A percentile compares a stretch with the other conserved stretches of the same genome.
Conservation (phyloP, 1,284 basidiomycete species). For the Malassezia furfur region DNA sequence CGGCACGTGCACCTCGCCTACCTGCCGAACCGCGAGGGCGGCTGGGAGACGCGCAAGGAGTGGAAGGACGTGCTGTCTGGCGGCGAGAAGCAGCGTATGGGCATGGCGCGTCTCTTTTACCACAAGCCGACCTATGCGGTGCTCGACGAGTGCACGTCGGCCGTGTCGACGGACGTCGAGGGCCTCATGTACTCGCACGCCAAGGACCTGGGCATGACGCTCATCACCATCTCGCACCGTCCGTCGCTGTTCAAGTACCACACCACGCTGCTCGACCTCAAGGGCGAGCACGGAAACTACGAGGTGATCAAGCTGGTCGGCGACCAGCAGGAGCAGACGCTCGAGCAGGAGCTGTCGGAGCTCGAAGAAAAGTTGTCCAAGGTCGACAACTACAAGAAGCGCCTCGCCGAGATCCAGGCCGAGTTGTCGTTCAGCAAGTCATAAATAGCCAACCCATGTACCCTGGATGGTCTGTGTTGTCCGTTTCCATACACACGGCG, state of each 20-base stretch:
- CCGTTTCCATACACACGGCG: no score
- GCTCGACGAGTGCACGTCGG: conserved; percentile 76
- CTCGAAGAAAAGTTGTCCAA: conserved; percentile 48
- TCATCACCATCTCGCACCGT: conserved; percentile 71
- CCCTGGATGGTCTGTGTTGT: no score
- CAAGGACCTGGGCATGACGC: conserved; percentile 80
- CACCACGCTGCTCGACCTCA: conserved; percentile 65
- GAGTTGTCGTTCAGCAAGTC: conserved; percentile 48
- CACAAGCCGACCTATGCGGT: conserved; percentile 60
- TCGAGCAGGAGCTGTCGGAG: conserved; percentile 51
- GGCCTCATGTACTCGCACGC: conserved; percentile 90
- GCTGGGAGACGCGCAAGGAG: conserved; percentile 67
- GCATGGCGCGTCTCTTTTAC: conserved; percentile 64
- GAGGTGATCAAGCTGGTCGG: conserved; percentile 59
- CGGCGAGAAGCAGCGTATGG: conserved; percentile 72
- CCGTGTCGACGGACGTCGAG: conserved; percentile 91
- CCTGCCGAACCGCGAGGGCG: conserved; percentile 75
- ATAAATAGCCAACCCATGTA: neutral
- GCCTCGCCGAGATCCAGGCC: conserved; percentile 48
- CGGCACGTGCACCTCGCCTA: conserved; percentile 74
- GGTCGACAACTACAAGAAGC: conserved; percentile 49
- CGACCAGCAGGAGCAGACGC: conserved; percentile 62
- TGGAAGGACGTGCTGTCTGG: conserved; percentile 70
- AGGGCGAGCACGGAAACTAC: conserved; percentile 61
- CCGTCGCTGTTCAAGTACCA: conserved; percentile 57